Percentiles rank a stretch among this genome's conserved stretches.
Conservation (phyloP, 805 yeast genomes). For the Pichia scutulata region DNA sequence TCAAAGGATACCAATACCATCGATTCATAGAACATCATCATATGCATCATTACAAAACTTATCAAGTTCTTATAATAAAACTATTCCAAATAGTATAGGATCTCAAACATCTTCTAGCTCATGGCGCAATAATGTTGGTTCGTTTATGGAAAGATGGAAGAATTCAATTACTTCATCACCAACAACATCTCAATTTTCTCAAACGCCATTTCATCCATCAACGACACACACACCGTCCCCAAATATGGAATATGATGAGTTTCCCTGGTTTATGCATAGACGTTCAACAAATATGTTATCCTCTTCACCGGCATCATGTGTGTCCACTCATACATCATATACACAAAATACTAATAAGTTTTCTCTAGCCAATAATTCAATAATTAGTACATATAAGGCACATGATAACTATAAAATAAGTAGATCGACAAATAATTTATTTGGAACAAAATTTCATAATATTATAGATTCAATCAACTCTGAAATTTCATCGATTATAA, state of each 20-base stretch:
- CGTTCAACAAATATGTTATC: not conserved
- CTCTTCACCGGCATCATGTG: constrained; percentile 9
- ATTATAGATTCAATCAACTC: constrained; percentile 6
- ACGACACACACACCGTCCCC: constrained; percentile 6
- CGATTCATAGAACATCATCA: constrained; percentile 24
- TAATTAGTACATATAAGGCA: not conserved
- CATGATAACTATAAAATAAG: not conserved
- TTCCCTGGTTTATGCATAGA: constrained; percentile 10
- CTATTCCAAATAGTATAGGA: constrained; percentile 5
- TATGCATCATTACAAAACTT: constrained; percentile 30
- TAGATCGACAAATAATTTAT: constrained; percentile 5
- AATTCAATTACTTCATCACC: constrained; percentile 5
- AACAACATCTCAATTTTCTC: constrained; percentile 3
- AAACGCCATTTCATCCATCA: not conserved
- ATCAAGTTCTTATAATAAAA: constrained; percentile 31
- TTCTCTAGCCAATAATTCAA: not conserved
- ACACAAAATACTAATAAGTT: not conserved
- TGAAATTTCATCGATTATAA: constrained; percentile 13
- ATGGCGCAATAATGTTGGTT: constrained; percentile 26
- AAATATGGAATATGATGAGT: constrained; percentile 8
- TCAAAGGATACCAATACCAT: constrained; percentile 16
- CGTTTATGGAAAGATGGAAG: constrained; percentile 25
- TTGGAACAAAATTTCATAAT: not conserved
- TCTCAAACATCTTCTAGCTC: constrained; percentile 16
- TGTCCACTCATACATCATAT: constrained; percentile 1